Percentiles rank a stretch among this genome's conserved stretches.
Evolutionary conservation across 2,329 filamentous ascomycete genomes (phyloP).

Genomic region (Clarireedia hainanense): DNA sequence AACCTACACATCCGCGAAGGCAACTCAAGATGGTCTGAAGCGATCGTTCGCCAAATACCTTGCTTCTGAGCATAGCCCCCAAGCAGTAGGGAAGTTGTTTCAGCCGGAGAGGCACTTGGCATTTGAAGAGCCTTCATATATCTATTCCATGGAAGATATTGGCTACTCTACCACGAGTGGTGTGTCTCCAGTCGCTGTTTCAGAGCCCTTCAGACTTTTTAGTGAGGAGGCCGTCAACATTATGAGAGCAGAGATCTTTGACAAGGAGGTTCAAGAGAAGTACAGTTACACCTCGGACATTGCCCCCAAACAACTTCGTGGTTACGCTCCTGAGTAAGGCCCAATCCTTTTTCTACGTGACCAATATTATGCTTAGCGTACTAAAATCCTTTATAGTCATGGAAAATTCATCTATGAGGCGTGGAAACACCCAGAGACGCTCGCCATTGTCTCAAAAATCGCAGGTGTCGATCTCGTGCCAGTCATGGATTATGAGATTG

Average conservation of each 20-base stretch:
- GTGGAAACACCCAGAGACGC: conserved; percentile 49
- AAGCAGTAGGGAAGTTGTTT: conserved; percentile 35
- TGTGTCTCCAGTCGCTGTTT: conserved; percentile 55
- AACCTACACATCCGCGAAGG: conserved; percentile 23
- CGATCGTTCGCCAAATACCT: conserved; percentile 28
- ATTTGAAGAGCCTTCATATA: conserved; percentile 41
- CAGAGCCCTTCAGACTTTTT: conserved; percentile 58
- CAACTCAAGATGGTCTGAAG: conserved; percentile 27
- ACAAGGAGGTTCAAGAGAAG: conserved; percentile 46
- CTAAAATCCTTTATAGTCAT: conserved; percentile 34
- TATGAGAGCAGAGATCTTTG: conserved; percentile 56
- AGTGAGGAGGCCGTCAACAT: conserved; percentile 50
- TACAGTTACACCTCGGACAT: conserved; percentile 53
- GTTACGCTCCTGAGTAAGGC: conserved; percentile 47
- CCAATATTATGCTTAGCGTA: not conserved
- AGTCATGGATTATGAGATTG: conserved; percentile 49
- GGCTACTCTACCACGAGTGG: conserved; percentile 46
- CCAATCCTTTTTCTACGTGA: conserved; percentile 1
- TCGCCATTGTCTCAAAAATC: conserved; percentile 45
- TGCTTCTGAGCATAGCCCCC: conserved; percentile 22
- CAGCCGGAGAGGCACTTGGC: conserved; percentile 47
- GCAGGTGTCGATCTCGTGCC: conserved; percentile 51
- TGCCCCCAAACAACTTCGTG: conserved; percentile 45
- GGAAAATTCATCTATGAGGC: conserved; percentile 58
- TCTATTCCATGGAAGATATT: conserved; percentile 54